phyloP scores from a whole-genome alignment of 768 basidiomycete species.

The Hygrocybe punicea region DNA sequence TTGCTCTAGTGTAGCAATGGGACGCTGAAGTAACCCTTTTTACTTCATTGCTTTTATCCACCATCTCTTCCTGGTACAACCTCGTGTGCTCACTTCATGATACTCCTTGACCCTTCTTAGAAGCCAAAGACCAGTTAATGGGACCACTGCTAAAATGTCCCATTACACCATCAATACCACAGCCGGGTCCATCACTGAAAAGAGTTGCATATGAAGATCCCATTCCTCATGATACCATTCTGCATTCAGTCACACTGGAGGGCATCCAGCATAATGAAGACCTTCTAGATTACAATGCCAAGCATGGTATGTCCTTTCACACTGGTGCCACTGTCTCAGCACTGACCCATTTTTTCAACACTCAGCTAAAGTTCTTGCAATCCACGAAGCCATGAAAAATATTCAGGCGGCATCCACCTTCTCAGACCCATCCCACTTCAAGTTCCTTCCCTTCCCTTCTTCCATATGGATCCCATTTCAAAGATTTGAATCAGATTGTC shows the following conservation, averaged over 20 bases:
- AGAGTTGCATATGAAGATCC: not conserved
- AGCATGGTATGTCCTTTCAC: too few relatives aligned
- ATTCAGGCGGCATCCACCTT: conserved; percentile 1
- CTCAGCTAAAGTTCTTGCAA: not conserved
- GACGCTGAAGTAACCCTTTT: too few relatives aligned
- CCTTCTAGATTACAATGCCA: not conserved
- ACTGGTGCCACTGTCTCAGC: not conserved
- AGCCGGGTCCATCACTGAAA: not conserved
- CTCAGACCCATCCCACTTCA: too few relatives aligned
- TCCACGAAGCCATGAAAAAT: conserved; percentile 4
- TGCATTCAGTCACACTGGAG: not conserved
- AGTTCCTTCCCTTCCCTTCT: conserved; percentile 15
- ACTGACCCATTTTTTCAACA: not conserved
- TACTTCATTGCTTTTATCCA: too few relatives aligned
- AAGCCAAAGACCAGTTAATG: not conserved
- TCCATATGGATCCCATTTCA: conserved; percentile 9
- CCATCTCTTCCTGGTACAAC: too few relatives aligned
- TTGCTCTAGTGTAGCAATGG: too few relatives aligned
- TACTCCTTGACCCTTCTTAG: too few relatives aligned
- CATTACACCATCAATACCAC: not conserved
- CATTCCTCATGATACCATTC: not conserved
- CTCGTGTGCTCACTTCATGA: too few relatives aligned
- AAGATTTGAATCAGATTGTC: conserved; percentile 7
- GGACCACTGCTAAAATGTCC: not conserved
- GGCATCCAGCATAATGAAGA: not conserved